Percentiles rank a stretch among this genome's conserved stretches.
Conservation (phyloP, 2,329 filamentous ascomycete species). For the Aspergillus sp. region DNA sequence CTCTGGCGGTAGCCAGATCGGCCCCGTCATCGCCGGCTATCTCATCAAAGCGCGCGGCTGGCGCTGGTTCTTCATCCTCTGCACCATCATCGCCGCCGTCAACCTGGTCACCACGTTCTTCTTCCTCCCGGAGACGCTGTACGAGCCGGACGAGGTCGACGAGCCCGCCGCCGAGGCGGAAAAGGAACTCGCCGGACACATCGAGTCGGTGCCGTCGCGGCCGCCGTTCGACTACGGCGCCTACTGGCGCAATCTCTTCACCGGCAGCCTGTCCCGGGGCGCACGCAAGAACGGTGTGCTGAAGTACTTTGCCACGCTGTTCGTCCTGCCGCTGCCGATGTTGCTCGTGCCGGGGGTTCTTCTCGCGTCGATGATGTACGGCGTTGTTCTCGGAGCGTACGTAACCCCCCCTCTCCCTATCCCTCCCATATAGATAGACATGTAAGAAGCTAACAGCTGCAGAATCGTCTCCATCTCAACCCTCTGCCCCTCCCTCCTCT, state of each 20-base stretch:
- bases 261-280: conserved; percentile 20
- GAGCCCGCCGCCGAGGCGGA: conserved; percentile 9
- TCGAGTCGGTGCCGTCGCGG: conserved; percentile 13
- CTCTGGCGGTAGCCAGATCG: conserved; percentile 34
- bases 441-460: background rate
- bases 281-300: conserved; percentile 18
- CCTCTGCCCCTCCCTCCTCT: conserved; percentile 25
- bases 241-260: conserved; percentile 30
- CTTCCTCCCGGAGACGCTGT: conserved; percentile 37
- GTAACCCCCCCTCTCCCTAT: conserved; percentile 5
- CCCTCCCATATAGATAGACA: background rate
- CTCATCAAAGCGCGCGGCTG: conserved; percentile 34
- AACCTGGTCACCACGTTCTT: conserved; percentile 33
- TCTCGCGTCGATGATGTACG: conserved; percentile 27
- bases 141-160: conserved; percentile 25
- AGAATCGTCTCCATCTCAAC: conserved; percentile 28
- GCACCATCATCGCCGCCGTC: conserved; percentile 28
- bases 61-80: conserved; percentile 39
- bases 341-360: conserved; percentile 23
- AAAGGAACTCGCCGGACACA: conserved; percentile 17
- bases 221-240: conserved; percentile 15
- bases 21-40: conserved; percentile 35
- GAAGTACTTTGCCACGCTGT: conserved; percentile 15
- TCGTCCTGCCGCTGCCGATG: conserved; percentile 25
- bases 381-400: conserved; percentile 26